These are phyloP conservation scores for Solanum chiquidenum DNA, from an alignment of 257 asterid genomes.

Conservation along the genomic window DNA sequence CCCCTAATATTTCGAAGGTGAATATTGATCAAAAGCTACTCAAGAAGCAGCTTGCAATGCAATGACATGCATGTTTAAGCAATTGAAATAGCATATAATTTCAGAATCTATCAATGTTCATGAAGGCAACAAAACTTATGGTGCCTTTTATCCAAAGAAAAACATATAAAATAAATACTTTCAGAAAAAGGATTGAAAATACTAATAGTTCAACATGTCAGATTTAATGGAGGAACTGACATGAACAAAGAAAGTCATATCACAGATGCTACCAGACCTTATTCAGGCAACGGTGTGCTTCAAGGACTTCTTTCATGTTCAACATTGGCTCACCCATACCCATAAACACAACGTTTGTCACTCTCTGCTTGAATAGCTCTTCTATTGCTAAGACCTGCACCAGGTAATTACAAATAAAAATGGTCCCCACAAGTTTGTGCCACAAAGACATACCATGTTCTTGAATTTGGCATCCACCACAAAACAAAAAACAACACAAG, in stretches of 20 bases:
- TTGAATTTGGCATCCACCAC: not conserved
- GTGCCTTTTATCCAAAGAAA: not conserved
- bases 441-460: not conserved
- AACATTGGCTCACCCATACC: constrained; percentile 99
- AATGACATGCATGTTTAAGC: not conserved
- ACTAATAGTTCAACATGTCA: not conserved
- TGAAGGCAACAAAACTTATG: not conserved
- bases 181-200: not conserved
- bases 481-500: not conserved
- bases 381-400: constrained; percentile 88
- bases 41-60: not conserved
- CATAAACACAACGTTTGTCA: constrained; percentile 94
- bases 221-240: not conserved
- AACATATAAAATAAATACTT: not conserved
- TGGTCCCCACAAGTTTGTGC: not conserved
- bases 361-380: constrained; percentile 78
- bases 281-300: constrained; percentile 88
- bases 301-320: constrained; percentile 89
- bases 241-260: not conserved
- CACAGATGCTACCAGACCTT: constrained; percentile 38
- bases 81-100: not conserved
- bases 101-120: not conserved
- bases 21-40: not conserved
- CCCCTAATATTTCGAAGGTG: not conserved
- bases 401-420: not conserved